Conservation (phyloP, 116 monocot genomes). For the Papilionanthe hybrid region DNA sequence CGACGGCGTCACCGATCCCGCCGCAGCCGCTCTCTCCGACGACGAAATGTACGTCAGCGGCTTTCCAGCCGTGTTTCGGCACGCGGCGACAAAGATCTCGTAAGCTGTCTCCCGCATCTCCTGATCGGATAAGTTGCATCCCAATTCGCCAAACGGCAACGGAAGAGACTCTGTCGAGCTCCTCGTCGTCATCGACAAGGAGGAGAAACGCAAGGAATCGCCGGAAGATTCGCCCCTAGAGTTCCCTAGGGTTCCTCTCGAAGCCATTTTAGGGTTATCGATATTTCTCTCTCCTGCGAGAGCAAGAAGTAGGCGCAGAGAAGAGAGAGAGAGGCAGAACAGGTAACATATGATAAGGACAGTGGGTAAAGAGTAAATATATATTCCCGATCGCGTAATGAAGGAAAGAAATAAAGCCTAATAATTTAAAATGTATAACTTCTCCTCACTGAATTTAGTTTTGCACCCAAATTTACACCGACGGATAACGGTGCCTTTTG, state of each 20-base stretch:
- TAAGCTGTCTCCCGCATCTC: constrained; percentile 73
- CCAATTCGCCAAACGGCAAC: constrained; percentile 58
- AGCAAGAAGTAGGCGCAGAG: background rate
- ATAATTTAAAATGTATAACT: too few relatives aligned
- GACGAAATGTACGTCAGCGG: constrained; percentile 52
- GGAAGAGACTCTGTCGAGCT: constrained; percentile 28
- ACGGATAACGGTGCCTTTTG: too few relatives aligned
- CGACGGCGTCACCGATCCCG: constrained; percentile 6
- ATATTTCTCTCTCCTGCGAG: background rate
- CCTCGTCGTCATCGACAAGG: constrained; percentile 6
- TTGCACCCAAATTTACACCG: too few relatives aligned
- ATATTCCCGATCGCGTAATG: too few relatives aligned
- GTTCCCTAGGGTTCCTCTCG: constrained; percentile 13
- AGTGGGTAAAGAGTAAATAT: background rate
- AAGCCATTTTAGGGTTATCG: constrained; percentile 12
- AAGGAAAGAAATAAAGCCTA: too few relatives aligned
- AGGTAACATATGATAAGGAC: background rate
- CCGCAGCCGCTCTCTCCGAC: background rate
- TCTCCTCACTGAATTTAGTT: too few relatives aligned
- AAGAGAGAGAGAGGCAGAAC: background rate
- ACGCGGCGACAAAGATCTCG: constrained; percentile 79
- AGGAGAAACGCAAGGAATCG: constrained; percentile 11
- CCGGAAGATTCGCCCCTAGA: constrained; percentile 9
- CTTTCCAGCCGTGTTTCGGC: constrained; percentile 58
- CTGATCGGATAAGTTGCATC: constrained; percentile 27